phyloP scores from a whole-genome alignment of 2,329 filamentous ascomycete species.

The Rhinocladiella similis region DNA sequence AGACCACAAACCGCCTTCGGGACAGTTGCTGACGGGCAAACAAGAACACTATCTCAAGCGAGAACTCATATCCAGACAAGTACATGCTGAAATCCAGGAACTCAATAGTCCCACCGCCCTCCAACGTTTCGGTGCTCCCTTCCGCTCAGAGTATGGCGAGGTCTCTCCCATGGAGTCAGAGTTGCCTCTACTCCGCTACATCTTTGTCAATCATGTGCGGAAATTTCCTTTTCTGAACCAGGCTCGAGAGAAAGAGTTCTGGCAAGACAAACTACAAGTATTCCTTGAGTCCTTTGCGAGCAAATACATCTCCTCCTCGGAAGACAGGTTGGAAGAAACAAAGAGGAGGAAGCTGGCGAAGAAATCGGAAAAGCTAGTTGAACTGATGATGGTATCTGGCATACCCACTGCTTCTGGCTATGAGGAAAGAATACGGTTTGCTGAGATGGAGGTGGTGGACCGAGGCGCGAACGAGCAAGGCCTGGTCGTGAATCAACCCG shows the following conservation, averaged over 20 bases:
- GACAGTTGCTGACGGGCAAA: slow-evolving; percentile 79
- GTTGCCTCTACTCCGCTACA: slow-evolving; percentile 88
- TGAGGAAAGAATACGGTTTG: slow-evolving; percentile 94
- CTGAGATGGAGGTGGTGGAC: slow-evolving; percentile 95
- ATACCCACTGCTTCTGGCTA: slow-evolving; percentile 95
- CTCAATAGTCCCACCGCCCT: slow-evolving; percentile 93
- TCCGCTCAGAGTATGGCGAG: slow-evolving; percentile 88
- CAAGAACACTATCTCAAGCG: slow-evolving; percentile 99
- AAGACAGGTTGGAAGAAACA: slow-evolving; percentile 93
- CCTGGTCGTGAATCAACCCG: slow-evolving; percentile 79
- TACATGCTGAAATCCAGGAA: slow-evolving; percentile 85
- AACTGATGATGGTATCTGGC: slow-evolving; percentile 99
- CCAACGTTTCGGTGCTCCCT: slow-evolving; percentile 91
- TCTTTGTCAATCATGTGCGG: slow-evolving; percentile 96
- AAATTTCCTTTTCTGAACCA: slow-evolving; percentile 98
- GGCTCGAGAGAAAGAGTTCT: slow-evolving; percentile 97
- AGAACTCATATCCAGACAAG: slow-evolving; percentile 88
- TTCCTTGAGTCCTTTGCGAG: slow-evolving; percentile 96
- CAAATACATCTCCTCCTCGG: slow-evolving; percentile 95
- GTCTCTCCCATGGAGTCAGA: slow-evolving; percentile 92
- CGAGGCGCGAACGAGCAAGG: slow-evolving; percentile 89
- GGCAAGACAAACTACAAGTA: slow-evolving; percentile 96
- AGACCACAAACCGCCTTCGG: slow-evolving; percentile 45
- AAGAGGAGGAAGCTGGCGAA: slow-evolving; percentile 88
- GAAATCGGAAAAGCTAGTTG: slow-evolving; percentile 93